Evolutionary conservation across 495 filamentous ascomycete species (phyloP), one percentile per base, ranked within the genome.

Genomic region (Penicillium canescens): DNA sequence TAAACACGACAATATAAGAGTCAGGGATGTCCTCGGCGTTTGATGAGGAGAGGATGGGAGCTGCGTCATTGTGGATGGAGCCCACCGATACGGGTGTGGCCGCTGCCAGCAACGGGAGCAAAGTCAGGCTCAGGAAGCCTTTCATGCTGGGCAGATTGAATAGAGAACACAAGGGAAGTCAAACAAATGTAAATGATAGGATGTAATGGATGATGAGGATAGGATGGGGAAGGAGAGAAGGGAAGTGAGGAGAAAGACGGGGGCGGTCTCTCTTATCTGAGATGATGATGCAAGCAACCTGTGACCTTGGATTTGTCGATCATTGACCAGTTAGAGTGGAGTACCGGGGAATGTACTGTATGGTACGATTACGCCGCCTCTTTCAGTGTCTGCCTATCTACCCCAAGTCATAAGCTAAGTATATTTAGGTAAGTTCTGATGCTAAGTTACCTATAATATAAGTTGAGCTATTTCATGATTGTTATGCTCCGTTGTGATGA

Each of bases 1-100:
- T 98, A 84, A 99, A 97, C 59, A 96, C 90, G 74, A 99, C 76
- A 74, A 99, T 96, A 72, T 98, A 99, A 36, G 90, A 91, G 76
- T 96, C 88, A 42, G 91, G 88, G 33, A 99, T 82, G 61, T 85
- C 81, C 58, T 89, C 75, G 24, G 91, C 79, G 62, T 87, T 86
- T 24, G 79, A 72, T 7, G 92, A 87, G 13, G 92, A 93, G 61
- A 98, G 77, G 57, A 99, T 79, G 60, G 95, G 95, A 58, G 95
- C 94, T 39, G 86, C 86, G 55, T 86, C 90, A 61, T 89, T 86
- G 72, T 95, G 88, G 70, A 94, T 89, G 59, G 91, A 88, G 59
- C 86, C 86, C 53, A 86, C 80, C 64, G 89, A 79, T 36, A 89
- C 75, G 57, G 93, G 92, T 46, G 90, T 88, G 43, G 91, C 89